Conservation (phyloP, 2,329 filamentous ascomycete genomes). For the Botrytis byssoidea region DNA sequence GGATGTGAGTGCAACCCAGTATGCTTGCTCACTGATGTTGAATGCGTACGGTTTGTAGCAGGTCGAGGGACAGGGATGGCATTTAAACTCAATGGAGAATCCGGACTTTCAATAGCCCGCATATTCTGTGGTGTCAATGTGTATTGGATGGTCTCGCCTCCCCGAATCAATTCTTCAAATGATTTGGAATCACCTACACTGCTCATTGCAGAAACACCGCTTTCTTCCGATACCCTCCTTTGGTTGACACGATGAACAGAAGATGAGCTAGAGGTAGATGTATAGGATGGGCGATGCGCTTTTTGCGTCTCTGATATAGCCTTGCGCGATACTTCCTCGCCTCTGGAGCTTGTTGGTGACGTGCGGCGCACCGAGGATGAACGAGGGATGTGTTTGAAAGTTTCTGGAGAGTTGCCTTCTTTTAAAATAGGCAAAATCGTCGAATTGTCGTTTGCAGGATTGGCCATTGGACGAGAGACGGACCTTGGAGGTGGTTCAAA, state of each 20-base stretch:
- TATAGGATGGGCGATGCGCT: conserved; percentile 38
- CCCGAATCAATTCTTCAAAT: conserved; percentile 78
- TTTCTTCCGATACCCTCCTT: conserved; percentile 59
- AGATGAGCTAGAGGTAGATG: conserved; percentile 53
- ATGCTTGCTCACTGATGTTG: conserved; percentile 32
- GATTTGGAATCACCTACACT: conserved; percentile 62
- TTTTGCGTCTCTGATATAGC: conserved; percentile 23
- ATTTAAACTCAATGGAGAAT: conserved; percentile 28
- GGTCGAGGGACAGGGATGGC: conserved; percentile 27
- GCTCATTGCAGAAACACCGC: conserved; percentile 35
- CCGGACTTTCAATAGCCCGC: conserved; percentile 69
- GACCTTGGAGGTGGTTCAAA: conserved; percentile 18
- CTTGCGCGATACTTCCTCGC: conserved; percentile 25
- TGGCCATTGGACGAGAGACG: conserved; percentile 1
- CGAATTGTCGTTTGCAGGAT: neutral
- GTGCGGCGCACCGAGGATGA: conserved; percentile 19
- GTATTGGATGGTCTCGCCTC: conserved; percentile 78
- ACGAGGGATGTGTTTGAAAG: neutral
- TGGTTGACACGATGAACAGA: conserved; percentile 49
- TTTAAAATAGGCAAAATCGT: neutral
- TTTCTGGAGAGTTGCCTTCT: conserved; percentile 2
- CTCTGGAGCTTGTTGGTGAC: conserved; percentile 25
- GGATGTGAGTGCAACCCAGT: conserved; percentile 31
- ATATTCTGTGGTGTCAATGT: conserved; percentile 79
- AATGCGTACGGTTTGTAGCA: conserved; percentile 31